Percentiles rank a stretch among this genome's conserved stretches.
phyloP scores from a whole-genome alignment of 805 yeast genomes.

The Teunomyces barrocoloradensis region DNA sequence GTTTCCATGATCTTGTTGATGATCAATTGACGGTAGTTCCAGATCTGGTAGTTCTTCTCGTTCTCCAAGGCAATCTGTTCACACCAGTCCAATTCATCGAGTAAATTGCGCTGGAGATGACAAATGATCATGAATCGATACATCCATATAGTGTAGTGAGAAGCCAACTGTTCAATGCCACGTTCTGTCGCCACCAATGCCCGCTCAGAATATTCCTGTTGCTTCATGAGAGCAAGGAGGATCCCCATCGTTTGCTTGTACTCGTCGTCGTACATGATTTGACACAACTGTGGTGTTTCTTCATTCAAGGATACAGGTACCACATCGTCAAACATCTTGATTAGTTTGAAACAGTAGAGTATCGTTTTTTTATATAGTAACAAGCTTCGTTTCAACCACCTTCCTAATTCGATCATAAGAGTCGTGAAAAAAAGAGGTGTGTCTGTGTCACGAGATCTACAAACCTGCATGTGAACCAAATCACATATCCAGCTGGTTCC shows the following conservation, averaged over 20 bases:
- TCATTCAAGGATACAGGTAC: constrained; percentile 40
- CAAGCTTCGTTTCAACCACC: not conserved
- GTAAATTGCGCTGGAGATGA: constrained; percentile 34
- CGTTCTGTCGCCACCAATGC: constrained; percentile 64
- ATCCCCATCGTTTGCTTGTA: constrained; percentile 62
- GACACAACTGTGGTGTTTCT: constrained; percentile 53
- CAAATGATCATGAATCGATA: constrained; percentile 56
- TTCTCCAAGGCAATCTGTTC: constrained; percentile 70
- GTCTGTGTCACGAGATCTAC: too few species aligned
- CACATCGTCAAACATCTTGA: constrained; percentile 37
- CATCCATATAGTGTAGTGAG: constrained; percentile 90
- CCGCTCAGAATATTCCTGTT: constrained; percentile 64
- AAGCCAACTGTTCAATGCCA: constrained; percentile 70
- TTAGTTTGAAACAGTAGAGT: not conserved
- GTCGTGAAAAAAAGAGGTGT: not conserved
- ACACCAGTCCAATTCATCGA: constrained; percentile 73
- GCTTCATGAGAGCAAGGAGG: constrained; percentile 56
- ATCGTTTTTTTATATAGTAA: not conserved
- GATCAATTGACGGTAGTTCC: constrained; percentile 84
- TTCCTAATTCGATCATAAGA: not conserved
- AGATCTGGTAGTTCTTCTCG: constrained; percentile 93
- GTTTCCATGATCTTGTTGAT: constrained; percentile 34
- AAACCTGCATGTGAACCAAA: too few species aligned
- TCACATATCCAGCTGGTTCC: too few species aligned
- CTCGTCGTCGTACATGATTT: constrained; percentile 69